Percentiles rank a stretch among this genome's conserved stretches.
These are phyloP conservation scores for Lumnitzera littorea DNA, from an alignment of 345 rosid species.

Conservation along the genomic window DNA sequence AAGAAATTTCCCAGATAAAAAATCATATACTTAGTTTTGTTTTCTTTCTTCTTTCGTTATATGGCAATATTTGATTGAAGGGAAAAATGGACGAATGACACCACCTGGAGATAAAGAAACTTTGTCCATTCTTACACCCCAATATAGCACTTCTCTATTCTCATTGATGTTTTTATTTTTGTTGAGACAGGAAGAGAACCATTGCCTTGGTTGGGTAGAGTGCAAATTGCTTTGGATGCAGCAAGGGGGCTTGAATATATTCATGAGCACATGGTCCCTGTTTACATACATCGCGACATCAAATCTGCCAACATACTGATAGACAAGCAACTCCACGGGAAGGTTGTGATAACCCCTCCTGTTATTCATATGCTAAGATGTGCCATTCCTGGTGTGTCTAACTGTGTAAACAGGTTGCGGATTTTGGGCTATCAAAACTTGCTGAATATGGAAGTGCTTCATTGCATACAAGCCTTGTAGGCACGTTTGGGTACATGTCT, in stretches of 20 bases:
- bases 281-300: slow-evolving; percentile 81
- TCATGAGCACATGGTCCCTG: slow-evolving; percentile 87
- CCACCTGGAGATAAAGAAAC: too few relatives aligned
- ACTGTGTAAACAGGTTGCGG: slow-evolving; percentile 55
- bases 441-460: slow-evolving; percentile 63
- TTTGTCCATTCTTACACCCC: too few relatives aligned
- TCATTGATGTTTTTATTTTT: background rate
- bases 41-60: too few relatives aligned
- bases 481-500: slow-evolving; percentile 93
- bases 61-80: too few relatives aligned
- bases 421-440: slow-evolving; percentile 83
- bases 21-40: background rate
- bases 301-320: slow-evolving; percentile 88
- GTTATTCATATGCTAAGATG: slow-evolving; percentile 3
- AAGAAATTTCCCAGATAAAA: background rate
- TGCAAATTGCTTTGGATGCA: slow-evolving; percentile 85
- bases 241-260: slow-evolving; percentile 95
- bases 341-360: slow-evolving; percentile 30
- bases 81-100: too few relatives aligned
- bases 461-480: slow-evolving; percentile 55
- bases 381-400: slow-evolving; percentile 1
- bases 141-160: too few relatives aligned
- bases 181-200: slow-evolving; percentile 47
- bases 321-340: slow-evolving; percentile 64
- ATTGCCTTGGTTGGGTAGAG: slow-evolving; percentile 64